Percentiles rank a stretch among this genome's conserved stretches.
phyloP scores from a whole-genome alignment of 805 yeast genomes.

The Debaryomyces maramus region DNA sequence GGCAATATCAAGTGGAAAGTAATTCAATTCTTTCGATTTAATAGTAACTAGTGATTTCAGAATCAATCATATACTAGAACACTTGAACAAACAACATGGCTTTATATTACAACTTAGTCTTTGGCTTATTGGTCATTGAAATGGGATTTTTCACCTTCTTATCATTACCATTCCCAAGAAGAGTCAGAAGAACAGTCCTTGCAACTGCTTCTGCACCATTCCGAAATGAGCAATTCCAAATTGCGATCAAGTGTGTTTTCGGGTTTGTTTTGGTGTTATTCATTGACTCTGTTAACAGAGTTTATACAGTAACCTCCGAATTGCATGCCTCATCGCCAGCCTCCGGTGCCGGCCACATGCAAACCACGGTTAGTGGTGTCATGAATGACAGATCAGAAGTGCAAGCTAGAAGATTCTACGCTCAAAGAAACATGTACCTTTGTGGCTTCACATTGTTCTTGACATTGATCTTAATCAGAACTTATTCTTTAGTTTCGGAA shows the following conservation, averaged over 20 bases:
- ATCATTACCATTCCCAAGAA: constrained; percentile 83
- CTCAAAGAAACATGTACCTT: constrained; percentile 93
- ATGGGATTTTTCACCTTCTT: constrained; percentile 75
- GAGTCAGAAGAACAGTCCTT: constrained; percentile 66
- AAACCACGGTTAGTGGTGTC: constrained; percentile 21
- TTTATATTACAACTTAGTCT: constrained; percentile 53
- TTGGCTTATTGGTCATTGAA: constrained; percentile 74
- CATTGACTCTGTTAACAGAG: constrained; percentile 85
- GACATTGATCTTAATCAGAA: constrained; percentile 80
- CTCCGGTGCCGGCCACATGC: constrained; percentile 13
- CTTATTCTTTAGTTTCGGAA: constrained; percentile 77
- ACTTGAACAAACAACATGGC: constrained; percentile 29
- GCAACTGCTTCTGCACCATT: constrained; percentile 65
- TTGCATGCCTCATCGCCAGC: constrained; percentile 37
- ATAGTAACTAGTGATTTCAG: background rate
- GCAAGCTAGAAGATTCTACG: constrained; percentile 88
- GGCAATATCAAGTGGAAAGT: no score
- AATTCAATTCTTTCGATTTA: background rate
- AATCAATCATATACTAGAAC: background rate
- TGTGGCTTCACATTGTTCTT: constrained; percentile 94
- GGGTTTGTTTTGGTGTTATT: constrained; percentile 83
- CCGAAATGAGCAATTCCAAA: constrained; percentile 66
- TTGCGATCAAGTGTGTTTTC: constrained; percentile 76
- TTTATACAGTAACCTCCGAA: constrained; percentile 66
- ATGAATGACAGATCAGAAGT: constrained; percentile 72